Conservation (phyloP, 2,329 filamentous ascomycete species). For the Xylaria arbuscula region DNA sequence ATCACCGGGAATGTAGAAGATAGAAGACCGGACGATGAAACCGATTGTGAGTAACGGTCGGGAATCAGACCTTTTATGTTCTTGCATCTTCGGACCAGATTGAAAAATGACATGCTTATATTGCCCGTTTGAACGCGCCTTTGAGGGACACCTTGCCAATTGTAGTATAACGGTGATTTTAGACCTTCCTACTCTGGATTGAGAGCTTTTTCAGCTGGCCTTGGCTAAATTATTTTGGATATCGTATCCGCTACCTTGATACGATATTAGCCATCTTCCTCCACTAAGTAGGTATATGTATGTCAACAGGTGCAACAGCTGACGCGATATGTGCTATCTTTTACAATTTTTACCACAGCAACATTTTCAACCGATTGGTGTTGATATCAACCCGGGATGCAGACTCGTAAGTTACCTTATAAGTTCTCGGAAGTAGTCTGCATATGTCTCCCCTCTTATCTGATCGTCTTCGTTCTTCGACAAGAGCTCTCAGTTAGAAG, state of each 20-base stretch:
- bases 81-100: neutral
- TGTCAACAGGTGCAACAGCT: too few relatives aligned
- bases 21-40: neutral
- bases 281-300: neutral
- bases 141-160: neutral
- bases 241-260: conserved; percentile 1
- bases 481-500: neutral
- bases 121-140: neutral
- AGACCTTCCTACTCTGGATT: conserved; percentile 36
- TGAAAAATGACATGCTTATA: neutral
- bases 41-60: neutral
- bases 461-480: neutral
- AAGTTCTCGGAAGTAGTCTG: too few relatives aligned
- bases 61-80: conserved; percentile 8
- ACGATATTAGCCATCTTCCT: neutral
- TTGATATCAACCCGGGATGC: too few relatives aligned
- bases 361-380: too few relatives aligned
- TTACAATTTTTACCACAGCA: too few relatives aligned
- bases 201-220: conserved; percentile 17
- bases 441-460: too few relatives aligned
- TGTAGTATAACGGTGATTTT: neutral
- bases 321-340: too few relatives aligned
- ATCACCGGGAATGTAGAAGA: conserved; percentile 7
- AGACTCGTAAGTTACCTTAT: too few relatives aligned
- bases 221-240: conserved; percentile 18